Conservation (phyloP, 1,284 basidiomycete genomes). For the Cutaneotrichosporon sp. region DNA sequence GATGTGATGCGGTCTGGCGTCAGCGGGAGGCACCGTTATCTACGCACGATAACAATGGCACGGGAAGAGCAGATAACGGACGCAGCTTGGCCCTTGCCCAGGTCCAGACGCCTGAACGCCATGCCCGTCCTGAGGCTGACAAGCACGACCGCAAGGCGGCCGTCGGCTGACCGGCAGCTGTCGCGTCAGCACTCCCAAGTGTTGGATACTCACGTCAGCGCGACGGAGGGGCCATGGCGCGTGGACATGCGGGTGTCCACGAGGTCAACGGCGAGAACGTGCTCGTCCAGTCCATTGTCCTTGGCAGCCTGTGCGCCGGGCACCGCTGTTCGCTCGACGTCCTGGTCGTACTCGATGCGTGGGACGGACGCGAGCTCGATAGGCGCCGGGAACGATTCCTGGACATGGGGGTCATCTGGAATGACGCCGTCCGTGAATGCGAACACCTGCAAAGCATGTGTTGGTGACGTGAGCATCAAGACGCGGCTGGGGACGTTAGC, state of each 20-base stretch:
- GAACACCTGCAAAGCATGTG: constrained; percentile 34
- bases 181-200: not conserved
- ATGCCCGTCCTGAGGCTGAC: constrained; percentile 25
- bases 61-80: constrained; percentile 16
- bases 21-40: not conserved
- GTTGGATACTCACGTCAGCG: too few species aligned
- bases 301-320: not conserved
- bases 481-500: constrained; percentile 19
- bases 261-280: constrained; percentile 11
- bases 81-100: constrained; percentile 26
- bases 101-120: constrained; percentile 26
- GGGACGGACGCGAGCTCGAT: constrained; percentile 33
- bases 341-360: constrained; percentile 20
- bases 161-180: constrained; percentile 1
- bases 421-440: constrained; percentile 17
- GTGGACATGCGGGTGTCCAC: constrained; percentile 3
- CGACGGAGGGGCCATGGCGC: too few species aligned
- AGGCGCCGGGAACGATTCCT: constrained; percentile 30
- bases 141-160: constrained; percentile 23
- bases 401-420: constrained; percentile 32
- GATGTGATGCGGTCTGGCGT: constrained; percentile 26
- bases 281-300: not conserved
- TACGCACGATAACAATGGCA: constrained; percentile 32
- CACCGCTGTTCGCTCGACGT: constrained; percentile 5
- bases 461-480: constrained; percentile 23